Base-by-base conservation (phyloP, 208 protist species). In the Trypanosoma conorhini region DNA sequence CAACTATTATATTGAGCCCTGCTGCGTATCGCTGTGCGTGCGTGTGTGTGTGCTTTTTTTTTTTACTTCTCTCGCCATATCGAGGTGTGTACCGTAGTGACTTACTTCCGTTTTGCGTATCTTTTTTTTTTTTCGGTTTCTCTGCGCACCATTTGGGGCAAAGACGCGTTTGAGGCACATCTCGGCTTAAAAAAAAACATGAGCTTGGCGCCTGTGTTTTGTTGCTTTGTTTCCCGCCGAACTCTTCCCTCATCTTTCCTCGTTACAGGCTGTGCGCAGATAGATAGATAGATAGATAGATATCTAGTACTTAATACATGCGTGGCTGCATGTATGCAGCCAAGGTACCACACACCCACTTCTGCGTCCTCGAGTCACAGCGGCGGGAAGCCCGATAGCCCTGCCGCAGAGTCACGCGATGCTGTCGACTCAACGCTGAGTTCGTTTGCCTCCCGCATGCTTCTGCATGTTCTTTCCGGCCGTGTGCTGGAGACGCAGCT, bases 381-480 rank as follows among this genome's bases (percentile, higher is more conserved):
- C 42, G 31, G 13, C 40, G 40, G 24, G 26, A 51, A 70, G n/a
- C 4, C 22, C 24, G 51, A 63, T 40, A 60, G 33, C 22, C 24
- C 31, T 17, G 40, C 22, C 12, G 28, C 26, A 24, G 62, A 31
- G 21, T 17, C 19, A n/a, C 56, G 48, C 28, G 58, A 55, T 33
- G 66, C 0, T 12, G 22, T 22, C 15, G 79, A 81, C 42, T 62
- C 69, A 40, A 40, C 31, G 26, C 9, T 64, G 7, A 61, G 75
- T 40, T 56, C 67, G 8, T 57, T 73, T 15, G 46, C 59, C 1
- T 74, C 76, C 17, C 82, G 76, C 0, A 52, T 81, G 42, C 72
- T 62, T 60, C 42, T 80, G 1, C 79, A 90, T 17, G 73, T 86
- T 31, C 67, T 90, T 30, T 69, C 79, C 10, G 83, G 79, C 12